Conservation (phyloP, 75 land plant genomes). For the Picea sitchensis region DNA sequence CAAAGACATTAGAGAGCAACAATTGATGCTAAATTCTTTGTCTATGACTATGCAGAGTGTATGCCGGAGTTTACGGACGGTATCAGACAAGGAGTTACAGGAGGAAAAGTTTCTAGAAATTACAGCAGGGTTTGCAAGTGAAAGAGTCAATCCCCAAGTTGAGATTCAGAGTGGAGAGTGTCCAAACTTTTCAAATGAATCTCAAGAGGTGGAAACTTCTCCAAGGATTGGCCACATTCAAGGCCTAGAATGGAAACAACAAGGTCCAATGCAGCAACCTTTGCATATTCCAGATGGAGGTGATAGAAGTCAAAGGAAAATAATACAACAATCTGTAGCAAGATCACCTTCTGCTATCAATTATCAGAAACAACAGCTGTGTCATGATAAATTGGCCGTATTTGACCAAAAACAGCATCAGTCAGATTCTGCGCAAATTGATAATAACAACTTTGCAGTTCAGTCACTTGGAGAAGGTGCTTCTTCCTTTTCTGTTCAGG, state of each 20-base stretch:
- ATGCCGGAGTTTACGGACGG: slow-evolving; percentile 65
- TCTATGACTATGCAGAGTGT: slow-evolving; percentile 67
- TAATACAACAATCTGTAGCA: slow-evolving; percentile 1
- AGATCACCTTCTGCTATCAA: slow-evolving; percentile 4
- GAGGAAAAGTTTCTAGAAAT: slow-evolving; percentile 34
- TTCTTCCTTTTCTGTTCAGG: slow-evolving; percentile 14
- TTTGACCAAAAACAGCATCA: neutral
- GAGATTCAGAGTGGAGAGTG: slow-evolving; percentile 3
- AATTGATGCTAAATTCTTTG: slow-evolving; percentile 57
- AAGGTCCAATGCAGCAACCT: slow-evolving; percentile 5
- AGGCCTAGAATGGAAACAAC: slow-evolving; percentile 5
- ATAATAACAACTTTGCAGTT: neutral
- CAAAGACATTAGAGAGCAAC: slow-evolving; percentile 54
- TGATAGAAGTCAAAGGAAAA: neutral
- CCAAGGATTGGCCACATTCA: neutral
- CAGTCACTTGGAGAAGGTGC: slow-evolving; percentile 1
- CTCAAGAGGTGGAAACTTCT: neutral
- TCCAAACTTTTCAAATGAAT: neutral
- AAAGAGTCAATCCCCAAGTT: neutral
- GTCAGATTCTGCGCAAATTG: neutral
- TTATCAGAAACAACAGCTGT: neutral
- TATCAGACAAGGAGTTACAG: slow-evolving; percentile 60
- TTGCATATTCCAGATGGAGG: neutral
- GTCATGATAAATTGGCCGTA: neutral
- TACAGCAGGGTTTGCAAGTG: neutral